Evolutionary conservation across 495 filamentous ascomycete species (phyloP).

Genomic region (Polyplosphaeria fusca): DNA sequence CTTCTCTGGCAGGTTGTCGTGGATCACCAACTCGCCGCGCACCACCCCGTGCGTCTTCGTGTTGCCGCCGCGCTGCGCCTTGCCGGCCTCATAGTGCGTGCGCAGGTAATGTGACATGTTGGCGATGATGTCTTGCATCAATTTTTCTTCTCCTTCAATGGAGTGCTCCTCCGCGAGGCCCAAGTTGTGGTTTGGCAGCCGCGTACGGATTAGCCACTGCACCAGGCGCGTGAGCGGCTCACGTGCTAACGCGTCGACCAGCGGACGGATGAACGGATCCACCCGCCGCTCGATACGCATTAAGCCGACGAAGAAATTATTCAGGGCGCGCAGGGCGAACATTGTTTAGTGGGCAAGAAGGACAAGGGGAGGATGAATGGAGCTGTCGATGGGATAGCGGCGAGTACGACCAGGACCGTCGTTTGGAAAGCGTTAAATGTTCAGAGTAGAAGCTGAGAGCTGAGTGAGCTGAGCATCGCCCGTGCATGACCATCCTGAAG

Average conservation of each 20-base stretch:
- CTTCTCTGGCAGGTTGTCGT: conserved; percentile 13
- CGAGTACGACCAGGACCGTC: conserved; percentile 1
- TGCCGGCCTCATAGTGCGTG: conserved; percentile 18
- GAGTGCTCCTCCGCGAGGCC: conserved; percentile 18
- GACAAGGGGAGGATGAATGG: conserved; percentile 1
- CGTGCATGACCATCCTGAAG: neutral
- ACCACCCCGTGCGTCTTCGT: conserved; percentile 18
- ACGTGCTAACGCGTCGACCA: conserved; percentile 12
- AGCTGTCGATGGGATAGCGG: neutral
- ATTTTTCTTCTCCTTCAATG: conserved; percentile 11
- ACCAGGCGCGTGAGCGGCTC: conserved; percentile 18
- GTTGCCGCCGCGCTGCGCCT: conserved; percentile 17
- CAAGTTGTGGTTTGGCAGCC: conserved; percentile 9
- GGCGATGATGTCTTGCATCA: conserved; percentile 17
- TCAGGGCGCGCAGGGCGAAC: conserved; percentile 11
- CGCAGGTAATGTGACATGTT: conserved; percentile 19
- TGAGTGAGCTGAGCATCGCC: too few species aligned
- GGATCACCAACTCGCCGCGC: conserved; percentile 18
- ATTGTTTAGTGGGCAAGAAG: conserved; percentile 3
- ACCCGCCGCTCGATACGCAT: conserved; percentile 11
- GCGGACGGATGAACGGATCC: conserved; percentile 13
- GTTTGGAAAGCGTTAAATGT: conserved; percentile 7
- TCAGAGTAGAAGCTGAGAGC: conserved; percentile 3
- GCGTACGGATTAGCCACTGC: conserved; percentile 7
- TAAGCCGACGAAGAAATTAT: conserved; percentile 13